Base-by-base conservation (phyloP, 2,329 filamentous ascomycete genomes). In the Arachnomyces sp. region DNA sequence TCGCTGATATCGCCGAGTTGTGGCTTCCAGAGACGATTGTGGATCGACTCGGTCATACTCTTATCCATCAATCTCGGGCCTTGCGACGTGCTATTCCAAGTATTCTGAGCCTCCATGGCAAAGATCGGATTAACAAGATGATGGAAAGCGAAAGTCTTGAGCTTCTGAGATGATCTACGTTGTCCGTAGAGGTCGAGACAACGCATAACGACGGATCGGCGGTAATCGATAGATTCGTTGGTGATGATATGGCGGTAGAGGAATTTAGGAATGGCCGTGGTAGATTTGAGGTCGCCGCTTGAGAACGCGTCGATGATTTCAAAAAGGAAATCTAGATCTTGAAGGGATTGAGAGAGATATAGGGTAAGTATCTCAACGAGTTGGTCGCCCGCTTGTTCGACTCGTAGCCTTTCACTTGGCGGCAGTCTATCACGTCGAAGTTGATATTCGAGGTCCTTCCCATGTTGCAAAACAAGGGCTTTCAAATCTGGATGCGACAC, bases 81-180 rank as follows among this genome's bases (percentile, higher is more conserved):
- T 48, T 72, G 72, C 30, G 73, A 70, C 31, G 67, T 64, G 40
- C 70, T 71, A 20, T 76, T 73, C 60, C 86, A 92, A 43, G 84
- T 82, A 16, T 82, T 79, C 77, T 92, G 90, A 30, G 94, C 82
- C 63, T 98, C 92, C 84, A 90, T 94, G 2, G 90, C 89, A 40
- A 99, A 77, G 30, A 96, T 94, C 0, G 92, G 93, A 54, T 96
- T 98, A 49, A 95, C 85, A 25, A 98, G 75, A 59, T 94, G 81
- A 58, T 87, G 87, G 57, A 98, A 80, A 28, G 93, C 71, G 60
- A 94, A 99, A 38, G 88, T 84, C 63, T 98, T 98, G 33, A 86
- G 85, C 67, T 84, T 89, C 62, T 95, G 92, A 1, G 84, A 80
- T 9, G 82, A 84, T 34, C 72, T 77, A 55, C 82, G 86, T 36